A percentile compares a stretch with the other conserved stretches of the same genome.
Conservation (phyloP, 345 rosid species). For the Reutealis trisperma region DNA sequence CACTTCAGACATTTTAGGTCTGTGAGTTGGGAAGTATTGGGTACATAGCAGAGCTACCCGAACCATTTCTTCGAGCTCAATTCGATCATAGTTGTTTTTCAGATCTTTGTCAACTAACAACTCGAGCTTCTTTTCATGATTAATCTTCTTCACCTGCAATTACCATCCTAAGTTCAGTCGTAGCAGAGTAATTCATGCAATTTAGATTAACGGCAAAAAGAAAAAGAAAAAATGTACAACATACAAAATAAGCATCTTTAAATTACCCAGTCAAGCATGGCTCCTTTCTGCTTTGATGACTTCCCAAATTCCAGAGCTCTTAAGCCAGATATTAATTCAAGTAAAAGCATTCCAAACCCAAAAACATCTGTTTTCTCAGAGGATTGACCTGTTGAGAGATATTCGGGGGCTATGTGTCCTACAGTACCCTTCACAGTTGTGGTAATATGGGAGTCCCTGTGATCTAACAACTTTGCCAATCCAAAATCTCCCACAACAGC, state of each 20-base stretch:
- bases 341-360: constrained; percentile 86
- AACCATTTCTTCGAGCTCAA: constrained; percentile 83
- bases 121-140: constrained; percentile 87
- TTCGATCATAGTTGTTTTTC: constrained; percentile 61
- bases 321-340: constrained; percentile 76
- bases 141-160: constrained; percentile 79
- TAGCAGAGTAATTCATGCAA: background rate
- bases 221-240: no score
- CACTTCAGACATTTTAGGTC: constrained; percentile 96
- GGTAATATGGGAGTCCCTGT: constrained; percentile 83
- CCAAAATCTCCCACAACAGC: constrained; percentile 97
- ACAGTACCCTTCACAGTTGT: constrained; percentile 96
- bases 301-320: constrained; percentile 88
- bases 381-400: constrained; percentile 92
- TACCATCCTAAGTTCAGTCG: background rate
- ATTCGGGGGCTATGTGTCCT: constrained; percentile 96
- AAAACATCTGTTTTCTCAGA: constrained; percentile 97
- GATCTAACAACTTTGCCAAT: constrained; percentile 88
- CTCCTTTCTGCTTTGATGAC: constrained; percentile 81
- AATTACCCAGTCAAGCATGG: constrained; percentile 89
- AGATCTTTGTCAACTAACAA: constrained; percentile 84
- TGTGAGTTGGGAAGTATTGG: constrained; percentile 71
- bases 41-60: constrained; percentile 87
- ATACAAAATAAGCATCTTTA: constrained; percentile 5
- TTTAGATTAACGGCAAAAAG: background rate